Evolutionary conservation across 2,329 filamentous ascomycete genomes (phyloP), one percentile per base, ranked within the genome.

Genomic region (Zymoseptoria pseudotritici): DNA sequence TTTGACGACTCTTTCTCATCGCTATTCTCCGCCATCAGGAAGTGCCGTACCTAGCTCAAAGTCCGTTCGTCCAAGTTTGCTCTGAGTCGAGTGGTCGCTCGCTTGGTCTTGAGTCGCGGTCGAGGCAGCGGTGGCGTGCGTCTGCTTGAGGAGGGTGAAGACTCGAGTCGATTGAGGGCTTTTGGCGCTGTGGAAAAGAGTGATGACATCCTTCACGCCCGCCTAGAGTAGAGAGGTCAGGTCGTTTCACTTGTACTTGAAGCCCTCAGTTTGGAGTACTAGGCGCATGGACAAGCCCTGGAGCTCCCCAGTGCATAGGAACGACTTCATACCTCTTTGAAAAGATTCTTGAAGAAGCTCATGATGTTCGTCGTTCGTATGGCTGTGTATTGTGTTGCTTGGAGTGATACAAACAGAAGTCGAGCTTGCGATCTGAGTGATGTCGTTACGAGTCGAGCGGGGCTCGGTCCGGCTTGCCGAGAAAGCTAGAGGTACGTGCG

Each of bases 131-230:
- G 84, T 85, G 54, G 88, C 86, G 24, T 89, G 89, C 31, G 86
- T 83, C 76, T 93, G 86, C 78, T 94, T 95, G 62, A 97, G 84
- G 57, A 96, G 78, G 50, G 84, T 87, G 63, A 87, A 84, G 31
- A 88, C 88, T 61, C 88, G 85, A 55, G 84, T 80, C 3, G 92
- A 97, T 65, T 87, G 82, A 21, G 88, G 83, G 57, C 84, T 83
- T 69, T 81, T 83, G 60, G 93, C 84, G 76, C 90, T 89, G 83
- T 97, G 92, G 82, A 97, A 99, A 80, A 99, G 87, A 63, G 93
- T 97, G 73, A 97, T 85, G 67, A 96, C 90, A 80, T 97, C 92
- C 70, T 80, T 80, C 64, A 75, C 74, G 67, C 77, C 78, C 55
- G 74, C 71, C 78, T 67, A 46, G 36, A 46, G 55, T 19, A 46